Conservation (phyloP, 129 eudicot species). For the Oenanthe sinensis region DNA sequence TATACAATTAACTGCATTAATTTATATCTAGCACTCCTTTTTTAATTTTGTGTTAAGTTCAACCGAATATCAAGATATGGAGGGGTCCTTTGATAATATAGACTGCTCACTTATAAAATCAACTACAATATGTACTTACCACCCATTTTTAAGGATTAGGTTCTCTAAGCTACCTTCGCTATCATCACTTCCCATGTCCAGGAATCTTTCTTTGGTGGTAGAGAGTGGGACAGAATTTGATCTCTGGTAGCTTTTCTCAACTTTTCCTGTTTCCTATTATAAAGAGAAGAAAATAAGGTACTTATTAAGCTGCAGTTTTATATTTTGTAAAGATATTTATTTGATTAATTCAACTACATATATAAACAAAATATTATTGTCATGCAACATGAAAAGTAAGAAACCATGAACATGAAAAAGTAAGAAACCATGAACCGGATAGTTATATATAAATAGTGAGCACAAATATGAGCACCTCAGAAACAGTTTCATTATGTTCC, state of each 20-base stretch:
- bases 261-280: constrained; percentile 13
- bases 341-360: neutral
- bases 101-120: neutral
- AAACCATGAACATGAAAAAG: neutral
- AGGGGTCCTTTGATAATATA: no score
- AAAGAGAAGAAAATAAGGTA: neutral
- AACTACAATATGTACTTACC: constrained; percentile 25
- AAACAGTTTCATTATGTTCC: constrained; percentile 24
- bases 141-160: constrained; percentile 40
- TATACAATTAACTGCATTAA: no score
- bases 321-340: neutral
- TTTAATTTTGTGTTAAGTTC: no score
- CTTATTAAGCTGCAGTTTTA: no score
- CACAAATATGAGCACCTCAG: constrained; percentile 24
- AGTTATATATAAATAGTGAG: neutral
- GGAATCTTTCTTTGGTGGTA: constrained; percentile 6
- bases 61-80: no score
- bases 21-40: no score
- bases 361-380: neutral
- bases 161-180: constrained; percentile 24
- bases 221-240: constrained; percentile 30
- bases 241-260: constrained; percentile 18
- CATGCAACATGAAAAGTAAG: neutral
- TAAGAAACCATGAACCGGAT: neutral
- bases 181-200: constrained; percentile 15